These are phyloP conservation scores for Talaromyces sp. DNA, from an alignment of 2,329 filamentous ascomycete species.

Conservation along the genomic window DNA sequence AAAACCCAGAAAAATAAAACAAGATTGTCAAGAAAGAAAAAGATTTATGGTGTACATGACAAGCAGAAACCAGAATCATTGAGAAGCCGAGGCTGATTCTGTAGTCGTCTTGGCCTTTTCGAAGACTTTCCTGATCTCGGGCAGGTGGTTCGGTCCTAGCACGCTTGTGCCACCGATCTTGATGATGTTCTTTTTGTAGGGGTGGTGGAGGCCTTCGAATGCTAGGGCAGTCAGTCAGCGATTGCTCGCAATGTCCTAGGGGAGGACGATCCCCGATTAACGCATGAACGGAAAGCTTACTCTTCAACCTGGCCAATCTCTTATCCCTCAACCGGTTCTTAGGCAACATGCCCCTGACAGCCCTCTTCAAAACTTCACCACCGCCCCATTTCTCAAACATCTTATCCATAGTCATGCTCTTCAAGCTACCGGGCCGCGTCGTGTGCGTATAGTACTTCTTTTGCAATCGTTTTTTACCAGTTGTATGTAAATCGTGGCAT, in stretches of 20 bases:
- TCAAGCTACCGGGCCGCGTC: constrained; percentile 81
- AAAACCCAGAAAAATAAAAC: constrained; percentile 22
- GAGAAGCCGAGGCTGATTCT: constrained; percentile 19
- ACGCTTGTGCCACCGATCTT: constrained; percentile 60
- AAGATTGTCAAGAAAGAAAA: constrained; percentile 16
- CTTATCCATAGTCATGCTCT: constrained; percentile 87
- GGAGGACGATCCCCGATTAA: too few relatives aligned
- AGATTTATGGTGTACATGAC: constrained; percentile 10
- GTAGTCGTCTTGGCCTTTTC: constrained; percentile 30
- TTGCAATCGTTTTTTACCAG: constrained; percentile 87
- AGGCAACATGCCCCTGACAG: constrained; percentile 94
- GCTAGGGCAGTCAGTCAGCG: constrained; percentile 45
- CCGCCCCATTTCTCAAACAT: constrained; percentile 94
- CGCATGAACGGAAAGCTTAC: constrained; percentile 36
- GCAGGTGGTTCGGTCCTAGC: constrained; percentile 28
- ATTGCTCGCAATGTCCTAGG: too few relatives aligned
- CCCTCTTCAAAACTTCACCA: constrained; percentile 82
- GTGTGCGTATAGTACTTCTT: constrained; percentile 96
- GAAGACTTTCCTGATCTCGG: constrained; percentile 38
- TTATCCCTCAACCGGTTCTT: constrained; percentile 92
- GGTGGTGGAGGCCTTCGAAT: constrained; percentile 89
- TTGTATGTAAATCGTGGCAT: constrained; percentile 81
- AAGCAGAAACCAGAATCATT: constrained; percentile 15
- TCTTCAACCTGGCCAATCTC: constrained; percentile 80
- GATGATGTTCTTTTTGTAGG: constrained; percentile 84